Conservation (phyloP, 2,329 filamentous ascomycete species). For the Sarocladium kiliense region DNA sequence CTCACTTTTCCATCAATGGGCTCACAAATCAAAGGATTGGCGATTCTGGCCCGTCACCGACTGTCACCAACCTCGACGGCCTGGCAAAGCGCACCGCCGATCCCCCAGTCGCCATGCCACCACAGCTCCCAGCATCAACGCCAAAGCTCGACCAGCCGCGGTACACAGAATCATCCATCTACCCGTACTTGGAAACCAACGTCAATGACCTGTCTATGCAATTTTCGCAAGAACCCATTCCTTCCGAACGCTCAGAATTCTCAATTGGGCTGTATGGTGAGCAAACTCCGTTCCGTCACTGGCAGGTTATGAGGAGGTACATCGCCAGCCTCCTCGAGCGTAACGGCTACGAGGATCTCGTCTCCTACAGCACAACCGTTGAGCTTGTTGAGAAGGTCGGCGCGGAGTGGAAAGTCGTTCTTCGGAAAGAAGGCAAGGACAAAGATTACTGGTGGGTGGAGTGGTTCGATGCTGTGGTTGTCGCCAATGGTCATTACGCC, state of each 20-base stretch:
- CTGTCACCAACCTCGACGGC: slow-evolving; percentile 37
- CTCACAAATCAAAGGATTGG: slow-evolving; percentile 31
- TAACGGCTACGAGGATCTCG: slow-evolving; percentile 45
- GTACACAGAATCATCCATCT: slow-evolving; percentile 54
- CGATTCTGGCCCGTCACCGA: slow-evolving; percentile 30
- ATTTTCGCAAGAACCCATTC: slow-evolving; percentile 52
- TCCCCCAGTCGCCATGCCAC: slow-evolving; percentile 39
- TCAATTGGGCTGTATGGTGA: slow-evolving; percentile 40
- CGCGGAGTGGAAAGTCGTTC: slow-evolving; percentile 46
- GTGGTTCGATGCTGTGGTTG: slow-evolving; percentile 55
- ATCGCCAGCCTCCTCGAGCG: slow-evolving; percentile 46
- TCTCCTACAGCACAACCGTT: slow-evolving; percentile 55
- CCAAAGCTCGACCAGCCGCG: slow-evolving; percentile 38
- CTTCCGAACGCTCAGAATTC: slow-evolving; percentile 25
- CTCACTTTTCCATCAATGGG: slow-evolving; percentile 2
- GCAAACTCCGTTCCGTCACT: slow-evolving; percentile 58
- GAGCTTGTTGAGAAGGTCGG: slow-evolving; percentile 49
- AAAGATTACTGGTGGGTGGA: slow-evolving; percentile 59
- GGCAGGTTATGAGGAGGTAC: slow-evolving; percentile 51
- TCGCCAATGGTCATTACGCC: slow-evolving; percentile 56
- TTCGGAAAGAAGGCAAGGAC: slow-evolving; percentile 31
- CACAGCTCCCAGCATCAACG: slow-evolving; percentile 38
- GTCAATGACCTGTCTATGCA: slow-evolving; percentile 55
- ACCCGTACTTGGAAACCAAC: slow-evolving; percentile 62
- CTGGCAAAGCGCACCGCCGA: slow-evolving; percentile 47